Conservation (phyloP, 1,139 yeast genomes). For the Debaryomyces coudertii region DNA sequence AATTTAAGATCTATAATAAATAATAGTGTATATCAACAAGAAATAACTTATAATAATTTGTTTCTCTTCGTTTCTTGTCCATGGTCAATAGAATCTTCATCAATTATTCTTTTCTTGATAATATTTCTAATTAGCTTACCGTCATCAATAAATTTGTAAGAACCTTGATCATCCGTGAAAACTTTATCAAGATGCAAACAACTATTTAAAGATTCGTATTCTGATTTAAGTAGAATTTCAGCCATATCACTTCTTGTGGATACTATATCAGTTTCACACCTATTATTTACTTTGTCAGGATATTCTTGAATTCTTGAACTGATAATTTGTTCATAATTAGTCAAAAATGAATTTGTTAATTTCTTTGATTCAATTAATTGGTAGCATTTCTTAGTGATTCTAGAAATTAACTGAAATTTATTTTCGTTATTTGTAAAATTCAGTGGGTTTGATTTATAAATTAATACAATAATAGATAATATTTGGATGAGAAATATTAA, state of each 20-base stretch:
- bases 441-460: constrained; percentile 36
- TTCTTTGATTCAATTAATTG: constrained; percentile 48
- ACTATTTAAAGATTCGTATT: constrained; percentile 49
- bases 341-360: constrained; percentile 39
- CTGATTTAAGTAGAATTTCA: constrained; percentile 54
- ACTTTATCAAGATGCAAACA: constrained; percentile 41
- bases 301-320: constrained; percentile 42
- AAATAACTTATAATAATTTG: neutral
- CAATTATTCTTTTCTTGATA: constrained; percentile 50
- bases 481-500: constrained; percentile 56
- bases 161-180: constrained; percentile 25
- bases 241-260: constrained; percentile 46
- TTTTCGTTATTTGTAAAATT: constrained; percentile 29
- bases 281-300: constrained; percentile 36
- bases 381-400: constrained; percentile 50
- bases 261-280: constrained; percentile 17
- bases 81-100: constrained; percentile 13
- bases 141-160: constrained; percentile 53
- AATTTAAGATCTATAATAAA: neutral
- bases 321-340: constrained; percentile 36
- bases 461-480: constrained; percentile 43
- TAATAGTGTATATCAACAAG: neutral
- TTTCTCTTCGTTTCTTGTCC: neutral
- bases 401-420: constrained; percentile 40
- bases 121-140: constrained; percentile 59